Evolutionary conservation across 495 filamentous ascomycete species (phyloP), one percentile per base, ranked within the genome.

Genomic region (Trichoderma erinaceum): DNA sequence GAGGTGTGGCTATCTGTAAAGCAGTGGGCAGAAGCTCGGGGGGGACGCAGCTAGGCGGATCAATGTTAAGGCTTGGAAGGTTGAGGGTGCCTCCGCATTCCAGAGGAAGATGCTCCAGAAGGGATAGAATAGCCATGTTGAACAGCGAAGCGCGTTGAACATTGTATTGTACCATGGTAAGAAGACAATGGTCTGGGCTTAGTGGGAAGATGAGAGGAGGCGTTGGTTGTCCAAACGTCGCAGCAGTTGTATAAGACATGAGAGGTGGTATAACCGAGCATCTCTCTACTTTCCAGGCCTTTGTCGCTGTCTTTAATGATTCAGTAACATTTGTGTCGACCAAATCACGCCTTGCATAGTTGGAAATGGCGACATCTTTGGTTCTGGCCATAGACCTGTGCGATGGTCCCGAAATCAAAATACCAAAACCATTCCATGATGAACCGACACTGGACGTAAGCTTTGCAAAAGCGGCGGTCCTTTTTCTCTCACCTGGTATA

Each of bases 11-110:
- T 52, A 68, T 70, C 68, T 84, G 82, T 1, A 83, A 35, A 52
- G 67, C 68, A 4, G 83, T 84, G 1, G 78, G 78, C 8, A 75
- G 77, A 4, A 85, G 75, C 23, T 68, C 76, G 1, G 70, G 67
- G 0, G 83, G 82, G 8, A 46, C 43, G 43, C 43, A 15, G 12
- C 43, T 15, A 18, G 43, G 43, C 43, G 43, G 43, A 46, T 46
- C 43, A 18, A 46, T 46, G 43, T 7, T 11, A 0, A 46, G 12
- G 43, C 43, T 46, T 46, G 43, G 43, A 81, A 72, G 58, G 38
- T 63, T 70, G n/a, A 74, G 63, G 38, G 66, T 66, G 32, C 64
- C 65, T 12, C 72, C 68, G 58, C 77, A 77, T 48, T 75, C 72
- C 25, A 68, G 48, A 0, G 75, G 76, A 41, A 77, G 43, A 16